phyloP scores from a whole-genome alignment of 2,329 filamentous ascomycete genomes.

The Colletotrichum viniferum region DNA sequence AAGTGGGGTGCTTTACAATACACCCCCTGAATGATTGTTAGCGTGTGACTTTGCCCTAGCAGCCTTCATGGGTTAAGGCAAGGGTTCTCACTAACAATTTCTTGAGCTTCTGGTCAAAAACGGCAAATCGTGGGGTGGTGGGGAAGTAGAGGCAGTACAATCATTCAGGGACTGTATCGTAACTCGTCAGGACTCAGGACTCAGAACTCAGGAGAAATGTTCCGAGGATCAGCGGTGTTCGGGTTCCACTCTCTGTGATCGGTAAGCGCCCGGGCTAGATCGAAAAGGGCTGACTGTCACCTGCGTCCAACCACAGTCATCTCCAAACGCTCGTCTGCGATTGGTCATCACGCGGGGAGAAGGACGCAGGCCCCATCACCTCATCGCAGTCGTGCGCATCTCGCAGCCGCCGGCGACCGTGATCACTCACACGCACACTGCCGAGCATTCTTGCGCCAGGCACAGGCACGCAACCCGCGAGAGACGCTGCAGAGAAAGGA shows the following conservation, averaged over 20 bases:
- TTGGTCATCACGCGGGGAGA: not conserved
- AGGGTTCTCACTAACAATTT: too few species aligned
- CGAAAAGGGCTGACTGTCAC: not conserved
- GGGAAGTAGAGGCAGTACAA: too few species aligned
- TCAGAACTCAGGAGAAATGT: not conserved
- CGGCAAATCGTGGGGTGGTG: too few species aligned
- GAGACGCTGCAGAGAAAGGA: not conserved
- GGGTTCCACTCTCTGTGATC: not conserved
- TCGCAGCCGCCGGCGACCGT: conserved; percentile 3
- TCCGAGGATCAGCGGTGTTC: not conserved
- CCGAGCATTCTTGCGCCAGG: not conserved
- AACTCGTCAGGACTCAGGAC: too few species aligned
- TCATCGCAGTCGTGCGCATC: not conserved
- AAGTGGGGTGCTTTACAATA: not conserved
- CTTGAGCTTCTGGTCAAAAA: too few species aligned
- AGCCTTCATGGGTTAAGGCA: too few species aligned
- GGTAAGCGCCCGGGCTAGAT: conserved; percentile 12
- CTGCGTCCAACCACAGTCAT: not conserved
- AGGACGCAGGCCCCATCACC: not conserved
- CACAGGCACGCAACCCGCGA: not conserved
- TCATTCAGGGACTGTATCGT: too few species aligned
- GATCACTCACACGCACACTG: not conserved
- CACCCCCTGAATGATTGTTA: too few species aligned
- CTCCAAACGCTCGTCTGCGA: not conserved
- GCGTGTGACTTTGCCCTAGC: too few species aligned